A percentile compares a stretch with the other conserved stretches of the same genome.
Evolutionary conservation across 1,139 yeast genomes (phyloP).

Genomic region (Yamadazyma buinensis): DNA sequence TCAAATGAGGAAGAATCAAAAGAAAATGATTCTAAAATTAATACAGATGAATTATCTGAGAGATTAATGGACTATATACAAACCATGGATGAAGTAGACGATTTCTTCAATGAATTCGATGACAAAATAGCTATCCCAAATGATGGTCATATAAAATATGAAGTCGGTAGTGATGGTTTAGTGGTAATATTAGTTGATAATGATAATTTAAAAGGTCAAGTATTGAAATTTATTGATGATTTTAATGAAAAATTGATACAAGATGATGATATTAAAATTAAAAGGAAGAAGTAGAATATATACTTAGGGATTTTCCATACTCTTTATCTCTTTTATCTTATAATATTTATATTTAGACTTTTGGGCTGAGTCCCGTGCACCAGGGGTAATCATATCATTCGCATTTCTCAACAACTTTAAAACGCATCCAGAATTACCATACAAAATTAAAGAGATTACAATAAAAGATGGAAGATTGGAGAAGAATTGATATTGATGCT

Average conservation of each 20-base stretch:
- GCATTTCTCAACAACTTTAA: neutral
- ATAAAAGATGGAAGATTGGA: slow-evolving; percentile 42
- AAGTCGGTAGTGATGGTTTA: slow-evolving; percentile 69
- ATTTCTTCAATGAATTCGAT: slow-evolving; percentile 62
- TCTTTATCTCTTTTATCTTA: too few species aligned
- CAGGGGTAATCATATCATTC: neutral
- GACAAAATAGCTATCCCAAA: slow-evolving; percentile 60
- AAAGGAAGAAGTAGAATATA: slow-evolving; percentile 1
- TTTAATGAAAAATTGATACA: slow-evolving; percentile 16
- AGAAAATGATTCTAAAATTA: neutral
- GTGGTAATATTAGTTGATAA: slow-evolving; percentile 56
- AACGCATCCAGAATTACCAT: too few species aligned
- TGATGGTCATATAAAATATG: slow-evolving; percentile 64
- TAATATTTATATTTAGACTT: too few species aligned
- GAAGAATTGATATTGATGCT: slow-evolving; percentile 91
- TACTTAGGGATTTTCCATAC: too few species aligned
- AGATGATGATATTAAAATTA: neutral
- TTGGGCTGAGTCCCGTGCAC: neutral
- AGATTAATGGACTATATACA: slow-evolving; percentile 42
- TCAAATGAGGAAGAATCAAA: neutral
- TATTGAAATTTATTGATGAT: slow-evolving; percentile 35
- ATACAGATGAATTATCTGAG: slow-evolving; percentile 48
- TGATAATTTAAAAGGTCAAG: slow-evolving; percentile 25
- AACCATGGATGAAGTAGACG: slow-evolving; percentile 49
- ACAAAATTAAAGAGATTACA: too few species aligned